phyloP scores from a whole-genome alignment of 2,329 filamentous ascomycete species.

The Nothophaeocryptopus gaeumannii region DNA sequence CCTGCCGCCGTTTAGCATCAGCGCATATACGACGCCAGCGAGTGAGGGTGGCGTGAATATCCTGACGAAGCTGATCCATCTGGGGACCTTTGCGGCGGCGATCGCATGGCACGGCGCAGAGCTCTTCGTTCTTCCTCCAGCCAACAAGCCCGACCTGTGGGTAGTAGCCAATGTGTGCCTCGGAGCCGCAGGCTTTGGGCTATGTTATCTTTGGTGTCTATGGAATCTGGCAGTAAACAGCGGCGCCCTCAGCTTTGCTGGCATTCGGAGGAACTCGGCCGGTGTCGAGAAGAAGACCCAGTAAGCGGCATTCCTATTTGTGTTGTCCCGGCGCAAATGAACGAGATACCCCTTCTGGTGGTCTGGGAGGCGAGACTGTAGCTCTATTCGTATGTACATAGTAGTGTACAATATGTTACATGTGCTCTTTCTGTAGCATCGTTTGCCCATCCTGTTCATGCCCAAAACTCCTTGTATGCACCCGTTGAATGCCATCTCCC shows the following conservation, averaged over 20 bases:
- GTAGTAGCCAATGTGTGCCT: constrained; percentile 85
- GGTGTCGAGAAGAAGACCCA: constrained; percentile 41
- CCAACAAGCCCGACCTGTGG: constrained; percentile 87
- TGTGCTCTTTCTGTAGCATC: constrained; percentile 1
- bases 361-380: constrained; percentile 7
- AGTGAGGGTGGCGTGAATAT: constrained; percentile 25
- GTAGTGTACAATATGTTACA: constrained; percentile 19
- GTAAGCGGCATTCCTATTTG: constrained; percentile 19
- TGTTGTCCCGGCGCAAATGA: too few species aligned
- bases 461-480: not conserved
- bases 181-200: constrained; percentile 76
- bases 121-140: constrained; percentile 64
- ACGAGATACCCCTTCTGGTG: too few species aligned
- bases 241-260: constrained; percentile 37
- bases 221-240: constrained; percentile 64
- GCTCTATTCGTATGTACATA: constrained; percentile 11
- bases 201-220: constrained; percentile 91
- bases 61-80: constrained; percentile 64
- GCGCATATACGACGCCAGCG: constrained; percentile 52
- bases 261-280: constrained; percentile 17
- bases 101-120: constrained; percentile 77
- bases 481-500: constrained; percentile 3
- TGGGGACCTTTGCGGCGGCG: constrained; percentile 74
- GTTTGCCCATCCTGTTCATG: constrained; percentile 2
- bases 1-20: constrained; percentile 72